Conservation (phyloP, 768 basidiomycete genomes). For the Chalciporus piperatus region DNA sequence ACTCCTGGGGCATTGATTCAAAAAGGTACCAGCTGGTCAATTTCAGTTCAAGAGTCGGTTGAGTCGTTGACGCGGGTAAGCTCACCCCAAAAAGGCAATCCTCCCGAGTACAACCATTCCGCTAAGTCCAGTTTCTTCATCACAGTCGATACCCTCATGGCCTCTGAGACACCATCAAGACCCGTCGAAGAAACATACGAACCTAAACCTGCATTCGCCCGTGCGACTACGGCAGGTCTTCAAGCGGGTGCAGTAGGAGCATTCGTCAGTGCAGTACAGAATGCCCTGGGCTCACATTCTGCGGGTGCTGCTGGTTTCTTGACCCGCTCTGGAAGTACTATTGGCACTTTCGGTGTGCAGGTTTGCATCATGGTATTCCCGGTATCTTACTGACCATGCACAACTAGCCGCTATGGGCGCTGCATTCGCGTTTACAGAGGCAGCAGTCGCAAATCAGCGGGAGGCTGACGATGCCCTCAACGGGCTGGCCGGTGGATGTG, state of each 20-base stretch:
- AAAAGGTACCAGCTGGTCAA: background rate
- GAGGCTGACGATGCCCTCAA: slow-evolving; percentile 78
- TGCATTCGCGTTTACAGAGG: slow-evolving; percentile 80
- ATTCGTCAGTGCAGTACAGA: slow-evolving; percentile 72
- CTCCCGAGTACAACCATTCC: background rate
- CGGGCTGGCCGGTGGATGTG: slow-evolving; percentile 84
- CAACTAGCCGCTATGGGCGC: slow-evolving; percentile 82
- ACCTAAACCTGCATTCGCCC: slow-evolving; percentile 52
- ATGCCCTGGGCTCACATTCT: slow-evolving; percentile 74
- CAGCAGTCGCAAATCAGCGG: slow-evolving; percentile 76
- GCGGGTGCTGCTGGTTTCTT: slow-evolving; percentile 83
- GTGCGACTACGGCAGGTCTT: slow-evolving; percentile 57
- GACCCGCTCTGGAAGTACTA: slow-evolving; percentile 84
- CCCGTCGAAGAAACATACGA: slow-evolving; percentile 34
- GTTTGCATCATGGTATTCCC: background rate
- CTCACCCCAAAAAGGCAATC: slow-evolving; percentile 23
- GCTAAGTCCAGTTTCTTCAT: slow-evolving; percentile 3
- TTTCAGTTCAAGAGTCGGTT: no score
- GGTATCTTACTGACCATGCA: slow-evolving; percentile 4
- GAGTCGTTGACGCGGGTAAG: background rate
- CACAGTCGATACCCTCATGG: slow-evolving; percentile 16
- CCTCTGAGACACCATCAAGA: slow-evolving; percentile 17
- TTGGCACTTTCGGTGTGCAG: slow-evolving; percentile 84
- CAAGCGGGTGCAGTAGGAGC: slow-evolving; percentile 65
- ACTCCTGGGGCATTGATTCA: slow-evolving; percentile 3